Evolutionary conservation across 2,329 filamentous ascomycete species (phyloP).

Genomic region (Rasamsonia emersonii): DNA sequence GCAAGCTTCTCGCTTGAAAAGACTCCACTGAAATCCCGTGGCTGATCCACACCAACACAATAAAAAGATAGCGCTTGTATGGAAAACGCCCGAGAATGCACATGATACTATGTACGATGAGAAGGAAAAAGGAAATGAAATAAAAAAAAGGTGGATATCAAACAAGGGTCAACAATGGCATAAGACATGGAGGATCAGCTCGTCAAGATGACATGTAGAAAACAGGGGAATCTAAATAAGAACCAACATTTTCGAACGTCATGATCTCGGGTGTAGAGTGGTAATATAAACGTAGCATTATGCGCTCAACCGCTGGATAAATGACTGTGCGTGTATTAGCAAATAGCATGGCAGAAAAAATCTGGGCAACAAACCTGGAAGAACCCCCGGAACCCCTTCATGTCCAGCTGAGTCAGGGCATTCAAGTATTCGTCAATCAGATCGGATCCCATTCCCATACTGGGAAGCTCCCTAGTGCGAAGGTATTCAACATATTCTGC

Average conservation of each 20-base stretch:
- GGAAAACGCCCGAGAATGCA: slow-evolving; percentile 14
- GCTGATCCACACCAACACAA: no score
- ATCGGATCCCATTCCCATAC: slow-evolving; percentile 39
- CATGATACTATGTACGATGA: slow-evolving; percentile 17
- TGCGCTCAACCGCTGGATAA: slow-evolving; percentile 38
- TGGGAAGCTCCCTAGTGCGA: slow-evolving; percentile 35
- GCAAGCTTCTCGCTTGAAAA: no score
- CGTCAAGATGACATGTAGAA: slow-evolving; percentile 4
- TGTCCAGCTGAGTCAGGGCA: slow-evolving; percentile 36
- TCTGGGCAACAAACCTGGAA: slow-evolving; percentile 32
- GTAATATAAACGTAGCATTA: slow-evolving; percentile 24
- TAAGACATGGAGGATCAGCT: slow-evolving; percentile 5
- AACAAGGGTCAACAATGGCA: slow-evolving; percentile 1
- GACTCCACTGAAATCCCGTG: no score
- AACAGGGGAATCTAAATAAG: slow-evolving; percentile 10
- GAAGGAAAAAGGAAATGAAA: slow-evolving; percentile 4
- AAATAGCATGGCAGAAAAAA: background rate
- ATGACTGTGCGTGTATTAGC: slow-evolving; percentile 21
- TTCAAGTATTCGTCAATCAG: slow-evolving; percentile 40
- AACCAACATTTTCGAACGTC: slow-evolving; percentile 6
- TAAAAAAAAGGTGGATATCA: slow-evolving; percentile 7
- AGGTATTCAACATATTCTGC: slow-evolving; percentile 59
- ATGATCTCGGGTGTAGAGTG: slow-evolving; percentile 14
- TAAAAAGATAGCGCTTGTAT: background rate
- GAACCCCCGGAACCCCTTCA: slow-evolving; percentile 40